Evolutionary conservation across 176 grass and related monocot genomes (phyloP).

Genomic region (Oryza nivara): DNA sequence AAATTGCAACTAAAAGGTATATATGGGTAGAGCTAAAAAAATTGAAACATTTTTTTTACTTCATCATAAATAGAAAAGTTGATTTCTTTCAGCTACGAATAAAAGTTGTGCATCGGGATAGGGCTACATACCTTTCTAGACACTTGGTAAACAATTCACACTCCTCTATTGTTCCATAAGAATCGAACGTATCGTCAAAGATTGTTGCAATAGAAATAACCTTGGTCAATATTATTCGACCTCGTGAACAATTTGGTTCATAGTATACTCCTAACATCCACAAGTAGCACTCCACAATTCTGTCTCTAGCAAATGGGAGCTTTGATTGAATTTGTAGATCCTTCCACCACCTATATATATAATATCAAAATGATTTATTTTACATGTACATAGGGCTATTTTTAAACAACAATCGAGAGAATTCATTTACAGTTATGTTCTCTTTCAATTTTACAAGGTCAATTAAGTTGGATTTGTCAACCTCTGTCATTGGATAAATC

Average conservation of each 20-base stretch:
- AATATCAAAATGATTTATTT: background rate
- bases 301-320: constrained; percentile 20
- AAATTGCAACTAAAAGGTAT: too few species aligned
- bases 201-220: background rate
- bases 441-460: too few species aligned
- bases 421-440: too few species aligned
- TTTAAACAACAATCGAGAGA: background rate
- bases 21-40: too few species aligned
- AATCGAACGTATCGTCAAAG: constrained; percentile 15
- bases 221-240: background rate
- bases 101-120: too few species aligned
- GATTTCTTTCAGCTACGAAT: background rate
- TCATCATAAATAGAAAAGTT: background rate
- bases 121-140: background rate
- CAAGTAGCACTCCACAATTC: constrained; percentile 23
- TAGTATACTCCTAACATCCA: constrained; percentile 27
- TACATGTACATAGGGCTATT: background rate
- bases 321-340: constrained; percentile 13
- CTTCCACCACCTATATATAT: constrained; percentile 22
- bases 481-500: background rate
- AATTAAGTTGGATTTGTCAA: background rate
- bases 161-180: background rate
- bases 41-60: background rate
- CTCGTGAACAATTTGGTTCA: background rate
- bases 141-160: constrained; percentile 11